These are phyloP conservation scores for Rhizophora apiculata DNA, from an alignment of 345 rosid genomes.

Conservation along the genomic window DNA sequence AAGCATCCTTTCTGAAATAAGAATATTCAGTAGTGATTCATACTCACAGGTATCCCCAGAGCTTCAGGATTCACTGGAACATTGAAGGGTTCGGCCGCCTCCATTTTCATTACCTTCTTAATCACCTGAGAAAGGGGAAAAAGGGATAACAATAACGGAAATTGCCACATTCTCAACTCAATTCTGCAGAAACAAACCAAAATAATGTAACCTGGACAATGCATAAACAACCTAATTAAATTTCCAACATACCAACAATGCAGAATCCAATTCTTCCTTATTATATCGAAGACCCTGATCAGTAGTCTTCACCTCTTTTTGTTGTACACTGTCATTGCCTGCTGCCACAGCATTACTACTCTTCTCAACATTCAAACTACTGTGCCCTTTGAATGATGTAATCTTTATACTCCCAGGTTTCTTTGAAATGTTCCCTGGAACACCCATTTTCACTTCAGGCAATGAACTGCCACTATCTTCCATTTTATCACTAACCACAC, in stretches of 20 bases:
- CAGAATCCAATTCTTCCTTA: slow-evolving; percentile 70
- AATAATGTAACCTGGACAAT: not conserved
- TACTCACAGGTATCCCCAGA: slow-evolving; percentile 93
- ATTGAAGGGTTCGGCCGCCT: slow-evolving; percentile 93
- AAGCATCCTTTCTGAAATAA: no score
- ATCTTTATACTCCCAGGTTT: slow-evolving; percentile 79
- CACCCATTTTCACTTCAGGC: slow-evolving; percentile 41
- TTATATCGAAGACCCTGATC: slow-evolving; percentile 35
- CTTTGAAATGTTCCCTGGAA: slow-evolving; percentile 47
- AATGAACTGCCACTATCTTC: slow-evolving; percentile 58
- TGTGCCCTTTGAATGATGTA: slow-evolving; percentile 48
- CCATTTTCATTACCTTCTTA: slow-evolving; percentile 98
- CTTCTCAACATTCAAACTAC: slow-evolving; percentile 42
- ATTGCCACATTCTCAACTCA: not conserved
- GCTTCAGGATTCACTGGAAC: slow-evolving; percentile 92
- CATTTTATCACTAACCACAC: slow-evolving; percentile 40
- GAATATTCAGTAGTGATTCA: not conserved
- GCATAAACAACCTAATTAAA: not conserved
- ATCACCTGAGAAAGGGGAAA: slow-evolving; percentile 47
- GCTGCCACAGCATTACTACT: slow-evolving; percentile 20
- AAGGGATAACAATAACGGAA: not conserved
- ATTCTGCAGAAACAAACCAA: slow-evolving; percentile 2
- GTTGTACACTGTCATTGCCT: slow-evolving; percentile 31
- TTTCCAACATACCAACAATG: slow-evolving; percentile 49
- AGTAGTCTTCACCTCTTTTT: slow-evolving; percentile 42